Evolutionary conservation across 2,329 filamentous ascomycete species (phyloP).

Genomic region (Clonostachys chloroleuca): DNA sequence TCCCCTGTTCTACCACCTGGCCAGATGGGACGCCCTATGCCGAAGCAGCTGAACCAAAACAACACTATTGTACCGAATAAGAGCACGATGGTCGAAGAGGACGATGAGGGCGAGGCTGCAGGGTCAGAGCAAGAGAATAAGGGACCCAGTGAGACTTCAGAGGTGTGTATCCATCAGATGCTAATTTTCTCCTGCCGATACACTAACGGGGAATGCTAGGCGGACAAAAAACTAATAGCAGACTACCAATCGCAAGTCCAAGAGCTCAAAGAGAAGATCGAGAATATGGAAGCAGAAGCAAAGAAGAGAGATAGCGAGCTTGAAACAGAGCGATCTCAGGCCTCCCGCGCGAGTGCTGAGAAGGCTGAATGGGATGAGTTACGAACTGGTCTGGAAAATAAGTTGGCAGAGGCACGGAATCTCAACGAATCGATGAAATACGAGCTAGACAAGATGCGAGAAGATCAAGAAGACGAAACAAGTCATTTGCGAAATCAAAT

Average conservation of each 20-base stretch:
- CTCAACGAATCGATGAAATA: slow-evolving; percentile 76
- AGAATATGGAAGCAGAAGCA: slow-evolving; percentile 64
- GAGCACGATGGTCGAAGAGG: slow-evolving; percentile 95
- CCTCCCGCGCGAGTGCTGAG: slow-evolving; percentile 51
- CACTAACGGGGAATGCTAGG: slow-evolving; percentile 23
- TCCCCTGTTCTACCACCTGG: slow-evolving; percentile 56
- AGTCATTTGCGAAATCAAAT: slow-evolving; percentile 61
- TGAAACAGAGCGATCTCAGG: slow-evolving; percentile 52
- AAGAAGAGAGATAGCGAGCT: slow-evolving; percentile 69
- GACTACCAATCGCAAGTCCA: slow-evolving; percentile 78
- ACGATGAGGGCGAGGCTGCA: slow-evolving; percentile 66
- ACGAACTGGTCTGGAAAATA: slow-evolving; percentile 64
- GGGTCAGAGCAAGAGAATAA: slow-evolving; percentile 13
- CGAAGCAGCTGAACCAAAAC: slow-evolving; percentile 81
- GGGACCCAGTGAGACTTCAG: slow-evolving; percentile 24
- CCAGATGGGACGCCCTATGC: slow-evolving; percentile 71
- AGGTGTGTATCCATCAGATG: slow-evolving; percentile 24
- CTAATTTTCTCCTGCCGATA: neutral
- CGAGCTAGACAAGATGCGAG: slow-evolving; percentile 71
- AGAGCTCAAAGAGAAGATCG: slow-evolving; percentile 70
- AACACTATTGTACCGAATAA: slow-evolving; percentile 98
- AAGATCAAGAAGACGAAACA: slow-evolving; percentile 61
- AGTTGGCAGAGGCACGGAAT: slow-evolving; percentile 68
- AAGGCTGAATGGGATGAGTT: slow-evolving; percentile 68
- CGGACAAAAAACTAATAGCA: slow-evolving; percentile 67